These are phyloP conservation scores for Penicillium olsonii DNA, from an alignment of 2,329 filamentous ascomycete species.

Conservation along the genomic window DNA sequence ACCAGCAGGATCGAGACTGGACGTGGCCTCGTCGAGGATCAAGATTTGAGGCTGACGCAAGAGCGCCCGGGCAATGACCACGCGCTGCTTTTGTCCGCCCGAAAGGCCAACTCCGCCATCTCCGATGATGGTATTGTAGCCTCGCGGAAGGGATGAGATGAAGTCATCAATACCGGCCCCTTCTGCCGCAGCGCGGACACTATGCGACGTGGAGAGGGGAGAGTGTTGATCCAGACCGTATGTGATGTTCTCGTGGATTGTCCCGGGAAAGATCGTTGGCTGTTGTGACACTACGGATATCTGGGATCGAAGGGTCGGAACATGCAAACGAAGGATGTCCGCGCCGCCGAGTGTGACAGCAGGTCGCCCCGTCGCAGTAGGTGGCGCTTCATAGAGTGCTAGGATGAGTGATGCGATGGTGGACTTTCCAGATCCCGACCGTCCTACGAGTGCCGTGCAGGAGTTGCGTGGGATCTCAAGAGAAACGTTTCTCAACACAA, in stretches of 20 bases:
- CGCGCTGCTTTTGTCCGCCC: constrained; percentile 78
- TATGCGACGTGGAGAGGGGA: constrained; percentile 47
- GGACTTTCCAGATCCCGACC: constrained; percentile 88
- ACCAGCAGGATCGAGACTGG: constrained; percentile 71
- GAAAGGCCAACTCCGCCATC: constrained; percentile 74
- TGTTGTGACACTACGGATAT: constrained; percentile 62
- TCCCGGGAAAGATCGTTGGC: constrained; percentile 61
- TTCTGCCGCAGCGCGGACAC: constrained; percentile 57
- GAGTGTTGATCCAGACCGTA: constrained; percentile 69
- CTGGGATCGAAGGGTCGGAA: constrained; percentile 60
- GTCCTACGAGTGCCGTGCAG: constrained; percentile 76
- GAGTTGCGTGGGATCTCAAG: constrained; percentile 64
- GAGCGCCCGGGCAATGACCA: constrained; percentile 79
- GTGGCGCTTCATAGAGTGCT: constrained; percentile 61
- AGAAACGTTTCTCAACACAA: constrained; percentile 65
- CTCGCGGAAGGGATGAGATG: constrained; percentile 67
- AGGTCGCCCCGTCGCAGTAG: constrained; percentile 21
- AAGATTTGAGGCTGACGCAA: constrained; percentile 70
- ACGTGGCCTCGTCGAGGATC: constrained; percentile 85
- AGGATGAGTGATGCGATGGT: constrained; percentile 76
- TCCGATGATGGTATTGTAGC: constrained; percentile 73
- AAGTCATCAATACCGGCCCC: constrained; percentile 72
- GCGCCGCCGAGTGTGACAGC: constrained; percentile 56
- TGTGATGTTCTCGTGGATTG: constrained; percentile 59
- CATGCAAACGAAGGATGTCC: constrained; percentile 62